Evolutionary conservation across 2,329 filamentous ascomycete species (phyloP), one percentile per base, ranked within the genome.

Genomic region (Aspergillus sp.): DNA sequence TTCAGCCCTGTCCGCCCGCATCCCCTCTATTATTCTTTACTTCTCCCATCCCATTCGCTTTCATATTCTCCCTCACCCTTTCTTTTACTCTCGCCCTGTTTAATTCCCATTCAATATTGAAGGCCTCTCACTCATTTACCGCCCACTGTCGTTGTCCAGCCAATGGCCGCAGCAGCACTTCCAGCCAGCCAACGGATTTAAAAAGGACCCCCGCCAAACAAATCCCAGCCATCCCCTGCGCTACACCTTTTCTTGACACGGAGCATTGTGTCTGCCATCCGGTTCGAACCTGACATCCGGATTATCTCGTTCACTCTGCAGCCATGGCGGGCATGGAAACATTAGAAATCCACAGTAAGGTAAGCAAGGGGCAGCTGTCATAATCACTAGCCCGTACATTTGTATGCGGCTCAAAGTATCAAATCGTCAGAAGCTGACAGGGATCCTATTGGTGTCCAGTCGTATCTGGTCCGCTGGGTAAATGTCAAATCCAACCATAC

Each of bases 401-500:
- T 30, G 25, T 12, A 12, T 30, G 25, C 25, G 25, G 25, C 25
- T 30, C 25, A 30, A 30, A 30, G 10, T 30, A 10, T 30, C 25
- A 30, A 30, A 30, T 9, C 4, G 25, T 30, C 50, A 52, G 15
- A 33, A 33, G 53, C 54, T 61, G 51, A 60, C 46, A 52, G 56
- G 57, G 58, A 15, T 20, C 15, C 53, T 44, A 32, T 39, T 42
- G 53, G 43, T 45, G 22, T 52, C 48, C 58, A 97, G 93, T 95
- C 90, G 55, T 98, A 98, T 73, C 90, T 98, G 60, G 88, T 98
- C 49, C 89, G 93, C 64, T 98, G 93, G 91, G 88, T 96, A 59
- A 86, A 89, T 65, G 91, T 96, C 58, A 84, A 90, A 48, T 84
- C 89, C 54, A 86, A 86, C 46, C 85, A 95, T 68, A 95, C 90